Base-by-base conservation (phyloP, 129 eudicot genomes). In the Ambrosia trifida region DNA sequence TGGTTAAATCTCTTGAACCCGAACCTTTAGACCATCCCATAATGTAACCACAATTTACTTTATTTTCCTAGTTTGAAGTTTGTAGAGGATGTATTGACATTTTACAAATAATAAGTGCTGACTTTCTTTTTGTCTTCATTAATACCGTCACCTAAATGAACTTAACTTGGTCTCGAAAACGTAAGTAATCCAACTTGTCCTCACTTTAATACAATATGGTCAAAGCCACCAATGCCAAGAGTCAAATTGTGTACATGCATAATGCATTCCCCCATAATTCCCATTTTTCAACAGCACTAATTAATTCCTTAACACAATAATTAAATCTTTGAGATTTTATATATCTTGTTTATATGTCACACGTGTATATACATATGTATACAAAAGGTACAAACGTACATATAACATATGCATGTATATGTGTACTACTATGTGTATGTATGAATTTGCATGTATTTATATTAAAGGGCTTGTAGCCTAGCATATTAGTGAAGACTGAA, bases 181-280 rank as follows among this genome's bases (percentile, higher is more conserved):
- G 51, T 16, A 77, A 49, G 65, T 49, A 77, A 49, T 11, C 64
- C 60, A 53, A 53, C 60, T 19, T 53, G 60, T 4, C 57, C 81
- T 60, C 65, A 69, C 43, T 38, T 36, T 69, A 59, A 50, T 49
- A 47, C 43, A 77, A 40, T 4, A 24, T 77, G 81, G 76, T 77
- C 81, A 76, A 68, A 76, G 63, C 64, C 64, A 74, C 72, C 64
- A 51, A 74, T 64, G 80, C 80, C 80, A 77, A 77, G 72, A 70
- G 81, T 77, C 76, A 70, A 56, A 70, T 69, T 70, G 62, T 50
- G 72, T 77, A 77, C 9, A 47, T 47, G 53, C 80, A 44, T 47
- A 47, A 53, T 68, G 44, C 44, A 69, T 61, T 60, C 70, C 81
- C 81, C 76, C 71, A 5, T 69, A 69, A 69, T 60, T 76, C 72